These are phyloP conservation scores for Nitzschia sp. DNA, from an alignment of 108 stramenopile species.

Conservation along the genomic window DNA sequence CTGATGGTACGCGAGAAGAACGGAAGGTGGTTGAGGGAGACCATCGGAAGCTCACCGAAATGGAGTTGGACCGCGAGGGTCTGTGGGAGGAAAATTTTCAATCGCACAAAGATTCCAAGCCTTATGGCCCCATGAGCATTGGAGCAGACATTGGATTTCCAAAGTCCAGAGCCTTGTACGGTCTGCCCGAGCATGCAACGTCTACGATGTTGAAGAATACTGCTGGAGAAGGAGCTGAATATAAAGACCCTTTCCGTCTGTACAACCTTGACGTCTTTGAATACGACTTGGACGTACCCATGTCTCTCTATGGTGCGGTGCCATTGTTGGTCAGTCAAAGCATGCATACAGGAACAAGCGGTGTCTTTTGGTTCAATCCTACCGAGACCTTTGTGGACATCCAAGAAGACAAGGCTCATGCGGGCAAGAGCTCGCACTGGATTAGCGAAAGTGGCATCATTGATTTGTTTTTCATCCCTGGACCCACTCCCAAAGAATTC, in stretches of 20 bases:
- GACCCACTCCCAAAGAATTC: constrained; percentile 67
- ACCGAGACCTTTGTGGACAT: constrained; percentile 99
- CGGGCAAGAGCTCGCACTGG: constrained; percentile 77
- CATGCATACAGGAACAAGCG: constrained; percentile 68
- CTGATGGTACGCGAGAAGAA: constrained; percentile 86
- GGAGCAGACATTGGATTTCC: constrained; percentile 95
- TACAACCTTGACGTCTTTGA: constrained; percentile 99
- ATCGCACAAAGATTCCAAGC: constrained; percentile 89
- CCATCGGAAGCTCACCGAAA: constrained; percentile 59
- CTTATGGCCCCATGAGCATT: constrained; percentile 93
- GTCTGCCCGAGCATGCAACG: constrained; percentile 97
- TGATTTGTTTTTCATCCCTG: constrained; percentile 87
- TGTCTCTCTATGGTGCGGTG: constrained; percentile 97
- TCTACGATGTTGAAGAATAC: constrained; percentile 87
- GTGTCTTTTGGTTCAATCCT: constrained; percentile 98
- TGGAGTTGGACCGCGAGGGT: constrained; percentile 71
- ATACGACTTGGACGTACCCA: constrained; percentile 97
- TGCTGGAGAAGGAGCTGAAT: constrained; percentile 59
- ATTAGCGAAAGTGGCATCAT: constrained; percentile 94
- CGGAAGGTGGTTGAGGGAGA: constrained; percentile 50
- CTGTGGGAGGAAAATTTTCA: constrained; percentile 93
- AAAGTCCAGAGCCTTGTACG: constrained; percentile 79
- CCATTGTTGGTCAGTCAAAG: constrained; percentile 87
- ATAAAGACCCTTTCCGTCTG: constrained; percentile 96
- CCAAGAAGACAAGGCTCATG: constrained; percentile 35